phyloP scores from a whole-genome alignment of 495 filamentous ascomycete species.

The Tuber magnatum region DNA sequence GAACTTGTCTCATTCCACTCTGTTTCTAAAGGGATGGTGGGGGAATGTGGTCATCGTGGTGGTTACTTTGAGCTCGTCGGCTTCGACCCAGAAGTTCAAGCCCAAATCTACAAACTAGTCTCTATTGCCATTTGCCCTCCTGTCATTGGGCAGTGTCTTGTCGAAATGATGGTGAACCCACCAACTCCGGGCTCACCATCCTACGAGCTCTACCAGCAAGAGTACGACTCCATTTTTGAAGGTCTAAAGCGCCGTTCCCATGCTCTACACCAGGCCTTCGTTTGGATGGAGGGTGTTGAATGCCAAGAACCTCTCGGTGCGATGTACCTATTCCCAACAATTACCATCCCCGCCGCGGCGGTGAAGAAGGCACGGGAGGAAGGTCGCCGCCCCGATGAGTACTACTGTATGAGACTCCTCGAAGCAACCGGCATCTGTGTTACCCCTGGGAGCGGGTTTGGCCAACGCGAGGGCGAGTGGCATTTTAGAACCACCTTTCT shows the following conservation, averaged over 20 bases:
- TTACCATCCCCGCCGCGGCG: conserved; percentile 68
- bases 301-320: conserved; percentile 81
- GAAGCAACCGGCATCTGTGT: conserved; percentile 95
- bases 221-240: conserved; percentile 63
- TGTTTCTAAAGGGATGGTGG: conserved; percentile 93
- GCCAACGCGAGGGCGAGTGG: conserved; percentile 81
- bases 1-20: conserved; percentile 84
- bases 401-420: conserved; percentile 81
- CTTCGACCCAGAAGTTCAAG: conserved; percentile 77
- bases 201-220: conserved; percentile 70
- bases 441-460: conserved; percentile 85
- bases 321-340: conserved; percentile 98
- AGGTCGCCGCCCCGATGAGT: conserved; percentile 75
- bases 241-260: conserved; percentile 69
- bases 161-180: conserved; percentile 96
- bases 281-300: conserved; percentile 88
- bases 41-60: conserved; percentile 93
- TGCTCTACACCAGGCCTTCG: conserved; percentile 81
- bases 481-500: conserved; percentile 98
- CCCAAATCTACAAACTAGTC: conserved; percentile 96
- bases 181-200: conserved; percentile 73
- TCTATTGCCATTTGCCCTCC: conserved; percentile 92
- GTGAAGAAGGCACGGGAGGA: conserved; percentile 65
- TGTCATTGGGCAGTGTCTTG: conserved; percentile 88
- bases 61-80: conserved; percentile 93